phyloP scores from a whole-genome alignment of 345 rosid species.

The Aquilaria sinensis region DNA sequence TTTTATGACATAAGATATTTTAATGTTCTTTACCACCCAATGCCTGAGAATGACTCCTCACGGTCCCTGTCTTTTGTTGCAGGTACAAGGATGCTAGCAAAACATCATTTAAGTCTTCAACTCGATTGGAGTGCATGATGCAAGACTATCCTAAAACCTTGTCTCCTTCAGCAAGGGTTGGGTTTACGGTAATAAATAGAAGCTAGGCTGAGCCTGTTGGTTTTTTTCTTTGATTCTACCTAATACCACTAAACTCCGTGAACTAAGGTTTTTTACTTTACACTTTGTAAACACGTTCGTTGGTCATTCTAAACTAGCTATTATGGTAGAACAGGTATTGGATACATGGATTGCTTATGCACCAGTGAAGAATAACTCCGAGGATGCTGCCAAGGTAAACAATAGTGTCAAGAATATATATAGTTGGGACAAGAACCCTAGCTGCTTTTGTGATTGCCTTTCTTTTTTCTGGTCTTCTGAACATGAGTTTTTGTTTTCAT shows the following conservation, averaged over 20 bases:
- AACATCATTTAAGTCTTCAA: slow-evolving; percentile 82
- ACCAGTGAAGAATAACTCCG: slow-evolving; percentile 91
- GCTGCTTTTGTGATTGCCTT: background rate
- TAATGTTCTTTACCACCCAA: background rate
- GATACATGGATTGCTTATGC: slow-evolving; percentile 92
- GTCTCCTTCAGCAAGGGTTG: slow-evolving; percentile 81
- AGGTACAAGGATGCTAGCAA: slow-evolving; percentile 94
- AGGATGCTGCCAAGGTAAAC: slow-evolving; percentile 88
- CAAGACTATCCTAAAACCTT: slow-evolving; percentile 97
- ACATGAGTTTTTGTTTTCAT: slow-evolving; percentile 2
- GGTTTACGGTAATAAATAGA: slow-evolving; percentile 66
- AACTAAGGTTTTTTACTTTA: too few relatives aligned
- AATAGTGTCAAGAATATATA: background rate
- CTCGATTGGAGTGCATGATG: slow-evolving; percentile 98
- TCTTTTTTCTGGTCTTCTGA: background rate
- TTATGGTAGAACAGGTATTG: slow-evolving; percentile 43
- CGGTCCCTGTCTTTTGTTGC: slow-evolving; percentile 16
- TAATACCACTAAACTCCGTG: too few relatives aligned
- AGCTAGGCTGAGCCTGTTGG: background rate
- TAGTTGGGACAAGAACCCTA: too few relatives aligned
- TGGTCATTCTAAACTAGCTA: background rate
- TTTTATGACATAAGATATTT: too few relatives aligned
- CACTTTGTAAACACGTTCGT: background rate
- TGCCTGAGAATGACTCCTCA: slow-evolving; percentile 6
- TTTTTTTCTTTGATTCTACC: background rate